Base-by-base conservation (phyloP, 176 grass and related monocot species). In the Elaeis guineensis region DNA sequence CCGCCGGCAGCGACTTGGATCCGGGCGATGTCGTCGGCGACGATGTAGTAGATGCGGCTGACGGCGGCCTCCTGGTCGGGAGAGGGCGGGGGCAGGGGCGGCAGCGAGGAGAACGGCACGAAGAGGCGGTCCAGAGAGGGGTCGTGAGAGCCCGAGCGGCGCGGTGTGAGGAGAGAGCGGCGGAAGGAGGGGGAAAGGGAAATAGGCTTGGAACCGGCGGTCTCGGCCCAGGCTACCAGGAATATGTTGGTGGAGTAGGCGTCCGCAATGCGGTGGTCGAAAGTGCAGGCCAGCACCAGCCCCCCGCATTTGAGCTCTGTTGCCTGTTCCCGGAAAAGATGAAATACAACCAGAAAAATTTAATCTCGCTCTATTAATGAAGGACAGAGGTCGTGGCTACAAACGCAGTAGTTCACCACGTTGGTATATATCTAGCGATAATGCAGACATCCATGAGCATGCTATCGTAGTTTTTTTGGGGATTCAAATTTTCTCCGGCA, bases 201-300 rank as follows among this genome's bases (percentile, higher is more conserved):
- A 5, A 64, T 0, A 1, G 21, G 4, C 30, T 50, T 25, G 5
- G 30, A 55, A 0, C 61, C 71, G 44, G 81, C 50, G 14, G 76
- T 22, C 0, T 71, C 55, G 17, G 89, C 85, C 89, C 89, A 95
- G 0, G 72, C 74, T 7, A 85, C 50, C 21, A 85, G 61, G 78
- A 95, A 89, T 81, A 85, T 85, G 78, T 95, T 95, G 84, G 85
- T 70, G 48, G 84, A 85, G 81, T 89, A 95, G 68, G 85, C 89
- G 73, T 95, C 89, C 57, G 78, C 83, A 19, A 89, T 75, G n/a
- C 84, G 89, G 75, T 95, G 89, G 58, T 95, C 84, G 66, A 95
- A 89, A 3, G 66, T 85, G 84, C 89, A 95, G 3, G 79, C 81
- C 18, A 95, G 53, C 12, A 82, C 81, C 30, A 53, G 19, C 52